These are phyloP conservation scores for Suillus tomentosus DNA, from an alignment of 768 basidiomycete genomes.

Conservation along the genomic window DNA sequence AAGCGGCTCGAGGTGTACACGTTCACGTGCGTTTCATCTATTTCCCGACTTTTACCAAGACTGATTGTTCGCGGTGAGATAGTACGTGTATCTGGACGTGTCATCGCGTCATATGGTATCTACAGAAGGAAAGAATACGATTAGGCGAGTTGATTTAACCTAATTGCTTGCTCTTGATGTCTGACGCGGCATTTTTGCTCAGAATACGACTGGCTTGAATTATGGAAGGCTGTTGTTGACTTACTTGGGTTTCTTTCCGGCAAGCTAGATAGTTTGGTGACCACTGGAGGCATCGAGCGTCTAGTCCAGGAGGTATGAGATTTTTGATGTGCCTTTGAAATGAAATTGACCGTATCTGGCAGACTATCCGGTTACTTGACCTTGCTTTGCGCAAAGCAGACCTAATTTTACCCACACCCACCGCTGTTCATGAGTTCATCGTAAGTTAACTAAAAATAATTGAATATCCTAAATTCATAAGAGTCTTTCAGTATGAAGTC, in stretches of 20 bases:
- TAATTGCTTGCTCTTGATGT: not conserved
- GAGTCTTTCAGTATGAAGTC: slow-evolving; percentile 58
- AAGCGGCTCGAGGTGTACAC: slow-evolving; percentile 58
- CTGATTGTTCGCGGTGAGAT: not conserved
- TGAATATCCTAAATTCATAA: slow-evolving; percentile 5
- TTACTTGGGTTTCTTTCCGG: slow-evolving; percentile 56
- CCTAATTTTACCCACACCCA: slow-evolving; percentile 52
- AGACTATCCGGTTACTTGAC: slow-evolving; percentile 59
- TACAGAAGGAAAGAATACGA: slow-evolving; percentile 54
- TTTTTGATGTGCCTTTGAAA: not conserved
- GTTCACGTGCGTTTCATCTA: slow-evolving; percentile 48
- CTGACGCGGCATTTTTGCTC: slow-evolving; percentile 9
- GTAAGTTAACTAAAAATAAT: slow-evolving; percentile 41
- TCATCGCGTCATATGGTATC: slow-evolving; percentile 56
- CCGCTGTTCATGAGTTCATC: slow-evolving; percentile 59
- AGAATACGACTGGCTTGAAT: slow-evolving; percentile 70
- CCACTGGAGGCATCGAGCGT: slow-evolving; percentile 53
- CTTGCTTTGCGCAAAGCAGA: slow-evolving; percentile 55
- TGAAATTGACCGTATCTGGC: slow-evolving; percentile 4
- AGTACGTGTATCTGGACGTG: slow-evolving; percentile 61
- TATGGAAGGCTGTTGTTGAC: slow-evolving; percentile 60
- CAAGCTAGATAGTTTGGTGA: slow-evolving; percentile 54
- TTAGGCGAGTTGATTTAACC: slow-evolving; percentile 45
- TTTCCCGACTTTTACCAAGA: not conserved
- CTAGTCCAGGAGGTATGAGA: slow-evolving; percentile 54